A percentile compares a stretch with the other conserved stretches of the same genome.
phyloP scores from a whole-genome alignment of 345 rosid species.

The Eutrema heterophyllum region DNA sequence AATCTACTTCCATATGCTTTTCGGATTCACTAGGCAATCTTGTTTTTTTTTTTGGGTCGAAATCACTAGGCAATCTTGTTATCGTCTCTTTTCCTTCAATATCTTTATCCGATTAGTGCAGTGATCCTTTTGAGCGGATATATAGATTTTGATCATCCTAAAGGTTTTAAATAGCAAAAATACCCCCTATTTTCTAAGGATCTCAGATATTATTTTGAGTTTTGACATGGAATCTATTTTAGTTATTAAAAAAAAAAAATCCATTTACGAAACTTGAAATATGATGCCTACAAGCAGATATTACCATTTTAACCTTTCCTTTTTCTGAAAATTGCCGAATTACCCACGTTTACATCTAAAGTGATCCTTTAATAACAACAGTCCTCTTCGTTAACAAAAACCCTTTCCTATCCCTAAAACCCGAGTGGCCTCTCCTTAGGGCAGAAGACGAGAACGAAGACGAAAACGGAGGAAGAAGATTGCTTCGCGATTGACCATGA shows the following conservation, averaged over 20 bases:
- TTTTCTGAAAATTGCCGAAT: background rate
- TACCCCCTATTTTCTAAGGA: no score
- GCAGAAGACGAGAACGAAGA: background rate
- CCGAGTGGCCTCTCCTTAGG: conserved; percentile 3
- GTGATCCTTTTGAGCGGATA: no score
- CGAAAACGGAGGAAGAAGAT: background rate
- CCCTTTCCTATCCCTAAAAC: conserved; percentile 30
- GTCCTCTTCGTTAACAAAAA: background rate
- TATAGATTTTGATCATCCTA: no score
- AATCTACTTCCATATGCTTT: background rate
- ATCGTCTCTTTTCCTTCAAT: no score
- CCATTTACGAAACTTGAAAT: background rate
- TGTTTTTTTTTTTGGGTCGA: no score
- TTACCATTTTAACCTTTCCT: background rate
- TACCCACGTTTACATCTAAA: background rate
- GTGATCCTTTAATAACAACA: background rate
- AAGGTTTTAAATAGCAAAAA: no score
- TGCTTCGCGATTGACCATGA: conserved; percentile 35
- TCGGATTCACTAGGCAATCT: background rate
- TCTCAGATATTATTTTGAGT: no score
- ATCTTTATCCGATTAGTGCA: no score
- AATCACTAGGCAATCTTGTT: no score
- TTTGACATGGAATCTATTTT: no score
- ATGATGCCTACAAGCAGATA: background rate
- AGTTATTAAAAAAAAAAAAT: no score